Percentiles rank a stretch among this genome's conserved stretches.
These are phyloP conservation scores for Lactifluus piperatus DNA, from an alignment of 768 basidiomycete genomes.

Conservation along the genomic window DNA sequence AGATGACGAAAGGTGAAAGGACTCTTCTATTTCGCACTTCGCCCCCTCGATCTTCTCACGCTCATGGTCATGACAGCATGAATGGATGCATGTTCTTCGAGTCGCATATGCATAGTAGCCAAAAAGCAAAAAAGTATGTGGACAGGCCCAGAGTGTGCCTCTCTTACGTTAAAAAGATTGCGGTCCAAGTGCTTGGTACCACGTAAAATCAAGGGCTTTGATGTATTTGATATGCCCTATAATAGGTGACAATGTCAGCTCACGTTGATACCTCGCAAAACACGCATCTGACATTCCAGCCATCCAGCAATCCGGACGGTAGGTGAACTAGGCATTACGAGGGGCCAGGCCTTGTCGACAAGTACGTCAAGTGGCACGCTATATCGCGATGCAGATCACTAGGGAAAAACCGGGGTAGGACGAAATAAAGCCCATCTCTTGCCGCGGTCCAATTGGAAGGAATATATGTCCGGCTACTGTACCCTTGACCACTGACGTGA, in stretches of 20 bases:
- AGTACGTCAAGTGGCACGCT: no score
- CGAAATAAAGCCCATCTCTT: no score
- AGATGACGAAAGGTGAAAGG: not conserved
- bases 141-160: not conserved
- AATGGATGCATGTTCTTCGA: not conserved
- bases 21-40: not conserved
- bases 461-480: no score
- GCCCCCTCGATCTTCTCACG: conserved; percentile 13
- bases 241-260: not conserved
- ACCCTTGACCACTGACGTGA: no score
- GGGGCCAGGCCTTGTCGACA: no score
- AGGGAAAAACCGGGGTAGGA: no score
- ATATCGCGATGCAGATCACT: no score
- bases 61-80: conserved; percentile 7
- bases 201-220: not conserved
- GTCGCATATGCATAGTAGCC: not conserved
- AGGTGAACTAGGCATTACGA: not conserved
- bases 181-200: not conserved
- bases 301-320: not conserved
- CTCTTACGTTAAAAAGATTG: not conserved
- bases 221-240: not conserved
- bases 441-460: no score
- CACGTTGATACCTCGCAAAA: not conserved
- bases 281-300: no score
- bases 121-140: not conserved